phyloP scores from a whole-genome alignment of 176 grass and related monocot species.

The Rhipidocladum racemiflorum region DNA sequence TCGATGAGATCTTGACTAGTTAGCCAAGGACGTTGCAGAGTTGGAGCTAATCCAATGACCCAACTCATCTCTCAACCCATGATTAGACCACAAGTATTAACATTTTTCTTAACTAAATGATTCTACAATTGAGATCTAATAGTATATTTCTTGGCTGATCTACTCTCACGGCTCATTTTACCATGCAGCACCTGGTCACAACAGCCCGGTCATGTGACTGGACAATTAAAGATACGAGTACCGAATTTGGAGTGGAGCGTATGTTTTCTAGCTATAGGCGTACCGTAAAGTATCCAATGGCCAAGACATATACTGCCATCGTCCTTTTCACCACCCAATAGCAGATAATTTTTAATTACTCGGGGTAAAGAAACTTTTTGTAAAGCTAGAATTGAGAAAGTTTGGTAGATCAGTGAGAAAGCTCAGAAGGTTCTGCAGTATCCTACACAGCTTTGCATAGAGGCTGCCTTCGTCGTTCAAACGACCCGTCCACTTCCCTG shows the following conservation, averaged over 20 bases:
- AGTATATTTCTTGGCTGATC: not conserved
- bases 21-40: not conserved
- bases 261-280: not conserved
- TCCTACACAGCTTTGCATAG: not conserved
- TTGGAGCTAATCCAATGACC: not conserved
- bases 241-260: not conserved
- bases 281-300: not conserved
- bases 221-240: too few species aligned
- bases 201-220: not conserved
- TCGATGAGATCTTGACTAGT: not conserved
- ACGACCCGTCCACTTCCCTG: constrained; percentile 22
- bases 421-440: not conserved
- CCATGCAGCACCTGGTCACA: not conserved
- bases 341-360: not conserved
- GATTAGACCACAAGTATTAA: not conserved
- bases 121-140: not conserved
- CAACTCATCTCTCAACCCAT: not conserved
- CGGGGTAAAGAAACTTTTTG: not conserved
- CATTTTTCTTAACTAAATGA: not conserved
- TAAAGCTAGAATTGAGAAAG: too few species aligned
- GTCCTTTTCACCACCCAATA: not conserved
- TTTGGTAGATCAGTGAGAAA: not conserved
- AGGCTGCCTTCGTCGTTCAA: not conserved
- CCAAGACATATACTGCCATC: not conserved
- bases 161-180: not conserved